Evolutionary conservation across 768 basidiomycete genomes (phyloP), one percentile per base, ranked within the genome.

Genomic region (Peribolospora kevripleyi): DNA sequence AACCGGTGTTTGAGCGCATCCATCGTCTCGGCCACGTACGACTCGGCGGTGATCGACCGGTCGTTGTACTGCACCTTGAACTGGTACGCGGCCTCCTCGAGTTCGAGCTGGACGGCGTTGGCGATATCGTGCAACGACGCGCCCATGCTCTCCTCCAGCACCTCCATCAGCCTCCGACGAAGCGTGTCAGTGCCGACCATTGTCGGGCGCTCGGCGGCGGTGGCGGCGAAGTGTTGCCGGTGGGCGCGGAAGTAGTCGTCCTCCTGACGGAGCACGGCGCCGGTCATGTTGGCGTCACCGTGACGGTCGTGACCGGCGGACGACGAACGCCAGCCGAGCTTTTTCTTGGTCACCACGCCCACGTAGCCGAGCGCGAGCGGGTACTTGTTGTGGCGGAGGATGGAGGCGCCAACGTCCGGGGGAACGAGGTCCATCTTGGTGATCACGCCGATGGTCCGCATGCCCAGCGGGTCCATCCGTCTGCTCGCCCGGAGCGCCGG

Each of bases 21-120:
- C 68, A 97, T 81, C 2, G 90, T 88, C 69, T 97, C 93, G 6
- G 93, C 90, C 50, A 98, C 85, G 65, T 98, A 98, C 2, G 86
- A 88, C 67, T 98, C 93, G 8, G 93, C 80, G 1, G 84, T 82
- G 57, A 95, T 84, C 36, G 85, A 76, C 36, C 86, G 79, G 69
- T 98, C 93, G 65, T 98, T 98, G 70, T 85, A 86, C 66, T 90
- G 82, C 2, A 98, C 93, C 69, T 98, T 98, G 77, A 98, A 98
- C 67, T 97, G 93, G 67, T 98, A 98, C 9, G 80, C 81, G 3
- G 93, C 80, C 63, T 97, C 93, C 68, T 98, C 93, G 7, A 98
- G 74, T 66, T 98, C 93, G 45, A 95, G 77, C 63, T 93, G 87
- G 7, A 97, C 93, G 3, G 87, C 87, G 68, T 97, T 97, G 56